Conservation (phyloP, 1,284 basidiomycete genomes). For the Polyporus tsugae region DNA sequence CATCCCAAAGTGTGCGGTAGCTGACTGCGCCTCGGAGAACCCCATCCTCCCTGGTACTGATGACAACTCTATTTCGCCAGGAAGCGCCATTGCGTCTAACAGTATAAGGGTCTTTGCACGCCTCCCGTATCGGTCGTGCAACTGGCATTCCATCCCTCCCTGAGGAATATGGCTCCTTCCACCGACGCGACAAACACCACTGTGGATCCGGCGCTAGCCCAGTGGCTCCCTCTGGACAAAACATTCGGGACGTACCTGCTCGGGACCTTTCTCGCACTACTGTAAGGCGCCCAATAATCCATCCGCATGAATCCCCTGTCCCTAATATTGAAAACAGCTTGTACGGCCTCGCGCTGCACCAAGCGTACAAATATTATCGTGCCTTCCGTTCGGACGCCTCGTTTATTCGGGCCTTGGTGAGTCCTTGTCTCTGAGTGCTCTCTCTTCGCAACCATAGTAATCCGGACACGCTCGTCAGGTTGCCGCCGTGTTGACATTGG, state of each 20-base stretch:
- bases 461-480: neutral
- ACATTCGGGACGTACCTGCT: neutral
- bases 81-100: neutral
- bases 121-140: neutral
- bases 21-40: neutral
- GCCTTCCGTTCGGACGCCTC: neutral
- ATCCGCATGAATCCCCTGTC: neutral
- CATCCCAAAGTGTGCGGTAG: neutral
- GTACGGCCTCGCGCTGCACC: conserved; percentile 10
- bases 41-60: neutral
- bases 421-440: neutral
- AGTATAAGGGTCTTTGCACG: neutral
- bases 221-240: neutral
- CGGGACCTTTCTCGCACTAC: neutral
- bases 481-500: neutral
- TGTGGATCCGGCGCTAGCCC: neutral
- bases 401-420: neutral
- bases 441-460: neutral
- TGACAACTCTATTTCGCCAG: neutral
- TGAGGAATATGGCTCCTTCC: neutral
- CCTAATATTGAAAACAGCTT: neutral
- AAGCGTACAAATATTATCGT: conserved; percentile 15
- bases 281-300: neutral
- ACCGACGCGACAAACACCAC: neutral
- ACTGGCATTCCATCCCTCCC: neutral